These are phyloP conservation scores for Rhododendron ovatum DNA, from an alignment of 148 eudicot species.

Conservation along the genomic window DNA sequence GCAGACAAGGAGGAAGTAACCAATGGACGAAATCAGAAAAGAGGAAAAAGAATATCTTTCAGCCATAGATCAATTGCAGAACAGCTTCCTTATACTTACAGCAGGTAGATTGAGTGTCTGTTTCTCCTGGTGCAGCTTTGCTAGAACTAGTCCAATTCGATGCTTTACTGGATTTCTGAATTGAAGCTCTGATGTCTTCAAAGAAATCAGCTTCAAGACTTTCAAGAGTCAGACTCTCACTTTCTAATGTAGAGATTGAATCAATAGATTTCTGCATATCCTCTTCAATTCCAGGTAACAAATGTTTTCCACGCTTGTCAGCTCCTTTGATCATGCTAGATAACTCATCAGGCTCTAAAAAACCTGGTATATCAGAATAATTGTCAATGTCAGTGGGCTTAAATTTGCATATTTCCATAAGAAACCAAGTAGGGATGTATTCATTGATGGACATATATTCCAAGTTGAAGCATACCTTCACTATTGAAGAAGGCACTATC, in stretches of 20 bases:
- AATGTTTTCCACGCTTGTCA: constrained; percentile 31
- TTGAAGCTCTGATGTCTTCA: constrained; percentile 91
- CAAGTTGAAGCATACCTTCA: constrained; percentile 52
- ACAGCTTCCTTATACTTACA: constrained; percentile 36
- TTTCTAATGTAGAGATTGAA: constrained; percentile 69
- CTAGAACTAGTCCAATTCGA: constrained; percentile 25
- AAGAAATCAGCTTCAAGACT: constrained; percentile 80
- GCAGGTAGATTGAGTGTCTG: constrained; percentile 21
- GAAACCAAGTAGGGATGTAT: neutral
- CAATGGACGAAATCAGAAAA: neutral
- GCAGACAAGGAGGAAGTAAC: constrained; percentile 2
- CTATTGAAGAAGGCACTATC: constrained; percentile 86
- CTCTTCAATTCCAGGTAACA: constrained; percentile 77
- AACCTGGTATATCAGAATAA: constrained; percentile 44
- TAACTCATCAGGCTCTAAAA: constrained; percentile 86
- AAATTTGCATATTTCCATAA: neutral
- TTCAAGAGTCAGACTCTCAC: constrained; percentile 72
- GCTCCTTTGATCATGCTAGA: constrained; percentile 74
- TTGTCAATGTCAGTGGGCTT: neutral
- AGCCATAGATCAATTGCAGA: neutral
- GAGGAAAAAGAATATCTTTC: neutral
- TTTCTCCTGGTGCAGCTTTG: constrained; percentile 18
- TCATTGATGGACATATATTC: neutral
- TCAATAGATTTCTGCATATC: constrained; percentile 74
- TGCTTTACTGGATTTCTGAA: constrained; percentile 64